These are phyloP conservation scores for Amoebophrya sp. DNA, from an alignment of 169 alveolate species.

Conservation along the genomic window DNA sequence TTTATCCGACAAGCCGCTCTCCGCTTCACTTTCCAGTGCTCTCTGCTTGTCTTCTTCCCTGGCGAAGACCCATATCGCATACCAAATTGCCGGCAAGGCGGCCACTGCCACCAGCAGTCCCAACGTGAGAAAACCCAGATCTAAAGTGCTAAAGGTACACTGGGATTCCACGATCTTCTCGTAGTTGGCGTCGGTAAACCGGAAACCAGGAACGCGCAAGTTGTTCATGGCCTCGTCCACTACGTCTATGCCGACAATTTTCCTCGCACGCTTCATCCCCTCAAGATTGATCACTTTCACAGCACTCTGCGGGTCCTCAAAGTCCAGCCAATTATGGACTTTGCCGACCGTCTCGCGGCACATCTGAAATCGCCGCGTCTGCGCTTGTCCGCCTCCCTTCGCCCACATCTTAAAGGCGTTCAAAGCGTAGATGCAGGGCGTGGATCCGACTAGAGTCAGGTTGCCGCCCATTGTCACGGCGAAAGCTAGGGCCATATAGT, in stretches of 20 bases:
- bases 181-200: not conserved
- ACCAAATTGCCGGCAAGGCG: not conserved
- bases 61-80: not conserved
- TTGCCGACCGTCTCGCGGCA: not conserved
- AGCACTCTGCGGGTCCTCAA: not conserved
- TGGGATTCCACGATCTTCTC: not conserved
- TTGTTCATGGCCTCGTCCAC: not conserved
- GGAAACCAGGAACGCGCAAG: not conserved
- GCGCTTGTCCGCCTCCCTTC: not conserved
- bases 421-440: conserved; percentile 10
- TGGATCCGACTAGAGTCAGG: not conserved
- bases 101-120: not conserved
- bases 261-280: not conserved
- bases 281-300: not conserved
- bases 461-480: not conserved
- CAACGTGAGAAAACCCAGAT: not conserved
- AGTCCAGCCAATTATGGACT: not conserved
- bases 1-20: too few relatives aligned
- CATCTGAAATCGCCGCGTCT: not conserved
- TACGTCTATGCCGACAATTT: not conserved
- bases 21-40: not conserved
- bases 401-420: not conserved
- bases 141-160: not conserved
- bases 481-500: not conserved
- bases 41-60: not conserved